Base-by-base conservation (phyloP, 148 eudicot genomes). In the Diospyros kaki region DNA sequence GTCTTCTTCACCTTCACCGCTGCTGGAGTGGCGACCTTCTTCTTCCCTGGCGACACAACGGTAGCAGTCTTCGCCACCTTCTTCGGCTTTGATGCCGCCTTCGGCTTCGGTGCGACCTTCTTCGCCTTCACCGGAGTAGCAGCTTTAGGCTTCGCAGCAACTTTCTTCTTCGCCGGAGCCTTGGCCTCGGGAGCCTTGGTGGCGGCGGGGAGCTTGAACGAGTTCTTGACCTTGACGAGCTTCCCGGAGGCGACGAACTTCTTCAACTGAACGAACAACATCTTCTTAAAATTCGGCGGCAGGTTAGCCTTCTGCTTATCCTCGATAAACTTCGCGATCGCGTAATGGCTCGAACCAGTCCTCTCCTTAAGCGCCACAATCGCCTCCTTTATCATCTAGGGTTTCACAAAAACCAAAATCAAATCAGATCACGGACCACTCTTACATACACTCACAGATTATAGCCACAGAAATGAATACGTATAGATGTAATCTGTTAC, bases 271-370 rank as follows among this genome's bases (percentile, higher is more conserved):
- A 79, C 73, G 5, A 81, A 84, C 14, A 93, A 75, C 0, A 86
- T 79, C 75, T 88, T 93, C 77, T 79, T 88, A 79, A 84, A 93
- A 58, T 86, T 91, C 2, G 85, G 40, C 1, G 96, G 86, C 3
- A 93, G 83, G 5, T 82, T 40, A 17, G 60, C 78, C 74, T 91
- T 91, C 68, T 93, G 96, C 6, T 91, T 82, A 53, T 91, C 92
- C 56, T 91, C 98, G 1, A 91, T 91, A 81, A 86, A 88, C 77
- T 93, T 93, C 1, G 88, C 83, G n/a, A 93, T 89, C 9, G 98
- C 96, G 58, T 85, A 72, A 63, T 81, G 89, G 72, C 98, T 93
- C 44, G 98, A 93, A 7, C 98, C 98, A 1, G 92, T 86, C 76
- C 88, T 76, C 78, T 93, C 98, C 79, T 93, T 93, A 69, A 93